phyloP scores from a whole-genome alignment of 768 basidiomycete genomes.

The Termitomyces sp. region DNA sequence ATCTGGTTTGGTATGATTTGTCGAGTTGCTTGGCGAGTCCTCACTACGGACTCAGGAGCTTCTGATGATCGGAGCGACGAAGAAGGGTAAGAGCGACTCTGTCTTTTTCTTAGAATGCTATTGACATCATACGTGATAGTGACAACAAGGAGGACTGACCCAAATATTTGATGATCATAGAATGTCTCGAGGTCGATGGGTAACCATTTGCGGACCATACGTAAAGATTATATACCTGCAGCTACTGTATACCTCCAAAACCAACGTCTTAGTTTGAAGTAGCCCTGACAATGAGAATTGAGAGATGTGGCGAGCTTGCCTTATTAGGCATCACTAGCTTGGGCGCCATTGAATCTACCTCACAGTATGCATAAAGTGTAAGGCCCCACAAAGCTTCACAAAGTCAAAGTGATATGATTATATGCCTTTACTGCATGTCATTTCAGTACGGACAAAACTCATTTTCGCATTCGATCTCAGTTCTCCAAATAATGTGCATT shows the following conservation, averaged over 20 bases:
- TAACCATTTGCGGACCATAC: conserved; percentile 3
- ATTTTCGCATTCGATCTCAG: too few relatives aligned
- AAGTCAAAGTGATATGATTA: too few relatives aligned
- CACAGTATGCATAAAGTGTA: too few relatives aligned
- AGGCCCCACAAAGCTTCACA: too few relatives aligned
- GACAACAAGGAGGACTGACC: conserved; percentile 27
- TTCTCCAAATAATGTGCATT: too few relatives aligned
- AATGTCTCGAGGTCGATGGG: background rate
- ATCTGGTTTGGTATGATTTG: conserved; percentile 88
- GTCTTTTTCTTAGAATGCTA: background rate
- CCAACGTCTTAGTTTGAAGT: background rate
- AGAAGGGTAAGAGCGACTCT: conserved; percentile 50
- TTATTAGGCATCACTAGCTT: conserved; percentile 24
- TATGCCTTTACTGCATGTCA: too few relatives aligned
- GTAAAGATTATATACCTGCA: conserved; percentile 3
- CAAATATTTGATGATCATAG: conserved; percentile 1
- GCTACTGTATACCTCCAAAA: conserved; percentile 3
- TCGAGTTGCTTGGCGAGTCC: conserved; percentile 74
- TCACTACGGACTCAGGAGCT: conserved; percentile 65
- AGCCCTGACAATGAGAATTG: too few relatives aligned
- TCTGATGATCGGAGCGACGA: conserved; percentile 86
- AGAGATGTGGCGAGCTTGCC: conserved; percentile 17
- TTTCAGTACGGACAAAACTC: too few relatives aligned
- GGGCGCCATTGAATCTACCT: too few relatives aligned
- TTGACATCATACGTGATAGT: conserved; percentile 19